phyloP scores from a whole-genome alignment of 176 grass and related monocot genomes.

The Cymbopogon citratus region DNA sequence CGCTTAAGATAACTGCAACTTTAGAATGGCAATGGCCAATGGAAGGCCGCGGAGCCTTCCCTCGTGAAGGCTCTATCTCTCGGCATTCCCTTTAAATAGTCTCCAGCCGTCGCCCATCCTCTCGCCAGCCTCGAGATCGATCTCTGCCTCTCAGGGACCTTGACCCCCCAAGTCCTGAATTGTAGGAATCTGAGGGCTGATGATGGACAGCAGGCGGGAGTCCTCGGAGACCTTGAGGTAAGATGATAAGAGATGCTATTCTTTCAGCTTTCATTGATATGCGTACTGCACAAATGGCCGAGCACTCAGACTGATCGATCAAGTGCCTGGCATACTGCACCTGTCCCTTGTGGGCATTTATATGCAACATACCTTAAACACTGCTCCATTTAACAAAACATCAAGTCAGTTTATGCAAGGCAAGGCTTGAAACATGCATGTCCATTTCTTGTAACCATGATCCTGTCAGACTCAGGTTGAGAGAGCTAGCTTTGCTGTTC shows the following conservation, averaged over 20 bases:
- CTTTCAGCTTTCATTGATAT: conserved; percentile 6
- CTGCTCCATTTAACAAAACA: no score
- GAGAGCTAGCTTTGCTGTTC: not conserved
- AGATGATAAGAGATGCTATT: conserved; percentile 31
- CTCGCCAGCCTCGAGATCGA: conserved; percentile 30
- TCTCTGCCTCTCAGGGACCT: conserved; percentile 1
- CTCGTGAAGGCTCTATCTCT: conserved; percentile 28
- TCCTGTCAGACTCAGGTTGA: not conserved
- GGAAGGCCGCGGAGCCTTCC: not conserved
- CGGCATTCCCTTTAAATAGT: conserved; percentile 46
- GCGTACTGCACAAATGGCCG: not conserved
- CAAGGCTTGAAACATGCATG: not conserved
- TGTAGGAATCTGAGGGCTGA: conserved; percentile 15
- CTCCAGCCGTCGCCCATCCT: not conserved
- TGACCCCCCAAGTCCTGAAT: not conserved
- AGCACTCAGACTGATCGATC: not conserved
- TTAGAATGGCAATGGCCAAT: not conserved
- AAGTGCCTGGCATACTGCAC: not conserved
- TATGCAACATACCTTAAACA: not conserved
- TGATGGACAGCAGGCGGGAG: conserved; percentile 42
- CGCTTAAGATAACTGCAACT: conserved; percentile 6
- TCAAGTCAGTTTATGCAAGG: not conserved
- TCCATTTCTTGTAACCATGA: not conserved
- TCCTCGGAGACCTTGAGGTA: conserved; percentile 53
- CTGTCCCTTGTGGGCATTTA: not conserved